Evolutionary conservation across 208 protist genomes (phyloP), one percentile per base, ranked within the genome.

Genomic region (Crithidia brevicula): DNA sequence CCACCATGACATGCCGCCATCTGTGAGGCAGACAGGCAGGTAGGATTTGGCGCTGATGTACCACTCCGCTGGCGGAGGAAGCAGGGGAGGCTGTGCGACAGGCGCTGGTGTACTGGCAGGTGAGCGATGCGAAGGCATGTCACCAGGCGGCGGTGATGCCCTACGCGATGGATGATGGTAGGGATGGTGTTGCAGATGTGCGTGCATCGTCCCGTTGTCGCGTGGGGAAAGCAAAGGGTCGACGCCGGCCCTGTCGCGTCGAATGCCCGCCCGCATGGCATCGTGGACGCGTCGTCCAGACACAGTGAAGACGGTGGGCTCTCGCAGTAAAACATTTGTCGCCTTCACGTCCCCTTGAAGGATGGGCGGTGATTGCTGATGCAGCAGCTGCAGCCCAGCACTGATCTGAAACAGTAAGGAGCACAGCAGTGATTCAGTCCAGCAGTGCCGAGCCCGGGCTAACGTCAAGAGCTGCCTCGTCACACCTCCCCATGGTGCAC

Each of bases 1-100:
- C 62, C 70, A 76, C 68, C 75, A 81, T 59, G 75, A 75, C 75
- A 81, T 81, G 9, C 75, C 75, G 30, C 51, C 69, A 27, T 81
- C 75, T 0, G 58, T 65, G 11, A 81, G 34, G 36, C 65, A 71
- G 23, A 81, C 54, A 9, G 75, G 63, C 2, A 81, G 46, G 38
- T 74, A 79, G 16, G 51, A 33, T 38, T 59, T 59, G 10, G 62
- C 40, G 36, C 62, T 65, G 31, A 65, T 6, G 45, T 65, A 65
- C 59, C 59, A 65, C 33, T 65, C 59, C 31, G 45, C 9, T 22
- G 59, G 59, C 0, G 59, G 59, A 6, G 22, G 43, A 4, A 22
- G 40, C 36, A 50, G 38, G 16, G 15, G 13, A 0, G 34, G 16
- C n/a, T 22, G 6, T 20, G 3, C 6, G 49, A 34, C 22, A 16